A percentile compares a stretch with the other conserved stretches of the same genome.
Conservation (phyloP, 306 rosid species). For the Cicer arietinum region DNA sequence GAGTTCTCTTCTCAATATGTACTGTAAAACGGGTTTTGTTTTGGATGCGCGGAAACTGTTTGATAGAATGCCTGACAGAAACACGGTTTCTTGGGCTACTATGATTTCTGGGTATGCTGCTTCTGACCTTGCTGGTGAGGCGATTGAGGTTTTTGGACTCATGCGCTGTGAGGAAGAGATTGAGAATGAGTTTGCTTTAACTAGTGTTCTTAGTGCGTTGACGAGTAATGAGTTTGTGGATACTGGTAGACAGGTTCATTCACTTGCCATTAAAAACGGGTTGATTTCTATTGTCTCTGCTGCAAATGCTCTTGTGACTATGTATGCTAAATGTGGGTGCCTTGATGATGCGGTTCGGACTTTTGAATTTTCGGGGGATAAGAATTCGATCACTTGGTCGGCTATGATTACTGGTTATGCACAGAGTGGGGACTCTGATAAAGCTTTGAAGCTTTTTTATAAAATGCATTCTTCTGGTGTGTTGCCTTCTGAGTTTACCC, state of each 20-base stretch:
- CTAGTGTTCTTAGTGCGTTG: slow-evolving; percentile 72
- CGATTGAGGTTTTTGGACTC: slow-evolving; percentile 55
- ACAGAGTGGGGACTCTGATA: slow-evolving; percentile 68
- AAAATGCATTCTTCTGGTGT: slow-evolving; percentile 66
- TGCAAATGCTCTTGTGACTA: slow-evolving; percentile 77
- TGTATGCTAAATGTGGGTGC: slow-evolving; percentile 82
- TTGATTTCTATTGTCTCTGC: slow-evolving; percentile 64
- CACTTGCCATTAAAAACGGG: slow-evolving; percentile 67
- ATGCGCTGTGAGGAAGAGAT: slow-evolving; percentile 50
- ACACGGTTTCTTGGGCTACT: slow-evolving; percentile 80
- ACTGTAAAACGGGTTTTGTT: slow-evolving; percentile 62
- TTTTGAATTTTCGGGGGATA: slow-evolving; percentile 61
- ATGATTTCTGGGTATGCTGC: slow-evolving; percentile 80
- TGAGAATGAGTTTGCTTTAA: slow-evolving; percentile 63
- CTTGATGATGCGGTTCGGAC: slow-evolving; percentile 73
- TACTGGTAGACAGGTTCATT: slow-evolving; percentile 74
- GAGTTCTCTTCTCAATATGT: slow-evolving; percentile 70
- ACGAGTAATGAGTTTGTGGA: slow-evolving; percentile 43
- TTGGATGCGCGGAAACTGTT: slow-evolving; percentile 73
- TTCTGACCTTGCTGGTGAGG: slow-evolving; percentile 53
- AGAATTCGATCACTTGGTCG: slow-evolving; percentile 86
- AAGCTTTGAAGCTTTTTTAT: slow-evolving; percentile 67
- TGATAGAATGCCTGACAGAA: slow-evolving; percentile 69
- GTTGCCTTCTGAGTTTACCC: slow-evolving; percentile 68
- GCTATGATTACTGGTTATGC: slow-evolving; percentile 87